A percentile compares a stretch with the other conserved stretches of the same genome.
Conservation (phyloP, 1,139 yeast genomes). For the Yamadazyma blattariae region DNA sequence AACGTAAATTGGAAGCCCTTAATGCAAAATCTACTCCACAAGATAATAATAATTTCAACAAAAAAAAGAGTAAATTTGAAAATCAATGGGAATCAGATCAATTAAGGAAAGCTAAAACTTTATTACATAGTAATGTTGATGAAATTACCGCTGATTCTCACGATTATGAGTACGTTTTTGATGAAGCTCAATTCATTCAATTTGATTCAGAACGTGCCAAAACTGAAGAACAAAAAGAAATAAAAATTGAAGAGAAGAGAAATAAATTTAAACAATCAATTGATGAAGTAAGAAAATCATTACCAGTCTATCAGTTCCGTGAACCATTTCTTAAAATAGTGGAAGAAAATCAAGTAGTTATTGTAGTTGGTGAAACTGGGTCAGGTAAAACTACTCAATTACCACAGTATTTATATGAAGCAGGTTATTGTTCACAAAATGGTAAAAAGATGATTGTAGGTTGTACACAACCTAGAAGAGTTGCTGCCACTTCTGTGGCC, state of each 20-base stretch:
- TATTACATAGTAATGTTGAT: slow-evolving; percentile 34
- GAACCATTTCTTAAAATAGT: slow-evolving; percentile 63
- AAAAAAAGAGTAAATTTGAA: slow-evolving; percentile 20
- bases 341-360: slow-evolving; percentile 64
- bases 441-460: slow-evolving; percentile 49
- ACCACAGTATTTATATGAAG: slow-evolving; percentile 85
- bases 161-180: slow-evolving; percentile 80
- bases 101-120: slow-evolving; percentile 43
- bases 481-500: slow-evolving; percentile 94
- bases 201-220: slow-evolving; percentile 52
- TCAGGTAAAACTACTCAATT: slow-evolving; percentile 96
- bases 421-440: slow-evolving; percentile 59
- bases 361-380: slow-evolving; percentile 96
- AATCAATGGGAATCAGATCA: slow-evolving; percentile 69
- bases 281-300: slow-evolving; percentile 52
- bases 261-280: slow-evolving; percentile 18
- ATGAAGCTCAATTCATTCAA: slow-evolving; percentile 68
- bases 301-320: slow-evolving; percentile 76
- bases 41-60: slow-evolving; percentile 13
- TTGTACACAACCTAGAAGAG: slow-evolving; percentile 94
- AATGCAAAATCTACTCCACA: slow-evolving; percentile 23
- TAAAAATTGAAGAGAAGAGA: slow-evolving; percentile 12
- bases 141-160: slow-evolving; percentile 44
- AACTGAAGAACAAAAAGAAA: slow-evolving; percentile 20
- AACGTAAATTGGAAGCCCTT: slow-evolving; percentile 40